Base-by-base conservation (phyloP, 768 basidiomycete species). In the Podaxis sp. region DNA sequence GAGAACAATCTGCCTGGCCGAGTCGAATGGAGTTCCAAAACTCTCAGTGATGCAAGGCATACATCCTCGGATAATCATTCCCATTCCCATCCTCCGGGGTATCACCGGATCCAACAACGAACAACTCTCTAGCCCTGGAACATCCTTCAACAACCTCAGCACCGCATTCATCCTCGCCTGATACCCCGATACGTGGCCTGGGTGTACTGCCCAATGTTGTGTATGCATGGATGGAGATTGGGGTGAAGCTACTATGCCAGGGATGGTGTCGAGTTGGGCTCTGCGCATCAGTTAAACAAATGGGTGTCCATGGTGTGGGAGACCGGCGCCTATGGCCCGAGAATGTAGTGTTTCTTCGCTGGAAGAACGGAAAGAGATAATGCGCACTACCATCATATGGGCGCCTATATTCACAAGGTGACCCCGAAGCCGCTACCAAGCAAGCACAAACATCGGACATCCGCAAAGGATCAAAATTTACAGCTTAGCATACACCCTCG, bases 381-480 rank as follows among this genome's bases (percentile, higher is more conserved):
- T 32, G 9, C 32, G 32, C 7, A 7, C 32, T 32, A 32, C 2
- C 32, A 9, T 9, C 7, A 32, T 7, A 32, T 9, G 32, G 7
- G 32, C 32, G 32, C 7, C 9, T 32, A 32, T 2, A 32, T 32
- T 32, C 7, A 32, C 11, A 10, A 3, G 7, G 13, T 13, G 25
- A 40, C 37, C 21, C 28, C n/a, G 25, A 36, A 27, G 54, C 54
- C 27, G 32, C 18, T 21, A 16, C 1, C 32, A 63, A 53, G 35
- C 40, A 55, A 13, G 25, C 25, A 4, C 53, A 55, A 63, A 59
- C 35, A 59, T 52, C 48, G 62, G 21, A n/a, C n/a, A 14, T 23
- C 47, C 37, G 37, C 23, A 21, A 27, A 57, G 55, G 50, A 62
- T 57, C 55, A 52, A 57, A 56, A 50, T 46, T 50, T 57, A 25